phyloP scores from a whole-genome alignment of 768 basidiomycete species.

The Tricholoma terreum region DNA sequence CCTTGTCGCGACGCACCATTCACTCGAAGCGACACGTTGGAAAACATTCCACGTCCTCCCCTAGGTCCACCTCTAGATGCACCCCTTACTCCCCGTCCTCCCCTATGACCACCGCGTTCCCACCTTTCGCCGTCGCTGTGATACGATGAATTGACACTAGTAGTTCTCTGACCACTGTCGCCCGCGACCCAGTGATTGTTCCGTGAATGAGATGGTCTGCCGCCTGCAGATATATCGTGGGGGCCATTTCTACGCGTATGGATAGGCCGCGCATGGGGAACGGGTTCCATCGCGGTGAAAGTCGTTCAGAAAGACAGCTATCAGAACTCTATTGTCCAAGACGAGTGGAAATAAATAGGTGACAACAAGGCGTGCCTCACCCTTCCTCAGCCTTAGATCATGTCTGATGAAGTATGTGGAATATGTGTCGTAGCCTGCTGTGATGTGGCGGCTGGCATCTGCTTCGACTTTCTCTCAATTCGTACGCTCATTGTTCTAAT shows the following conservation, averaged over 20 bases:
- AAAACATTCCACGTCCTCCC: constrained; percentile 37
- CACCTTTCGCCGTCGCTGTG: constrained; percentile 51
- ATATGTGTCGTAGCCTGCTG: constrained; percentile 29
- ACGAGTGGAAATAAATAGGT: not conserved
- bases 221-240: constrained; percentile 13
- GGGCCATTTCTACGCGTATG: constrained; percentile 13
- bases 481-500: constrained; percentile 22
- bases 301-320: not conserved
- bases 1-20: constrained; percentile 24
- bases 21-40: constrained; percentile 39
- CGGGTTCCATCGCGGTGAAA: constrained; percentile 19
- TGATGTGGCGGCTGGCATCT: constrained; percentile 35
- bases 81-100: constrained; percentile 42
- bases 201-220: constrained; percentile 36
- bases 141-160: constrained; percentile 32
- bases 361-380: too few species aligned
- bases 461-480: constrained; percentile 37
- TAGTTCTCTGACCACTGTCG: constrained; percentile 34
- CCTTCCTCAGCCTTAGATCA: constrained; percentile 3
- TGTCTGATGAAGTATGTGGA: constrained; percentile 29
- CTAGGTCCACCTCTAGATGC: constrained; percentile 31
- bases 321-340: not conserved
- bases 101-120: constrained; percentile 61
- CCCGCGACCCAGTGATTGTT: constrained; percentile 65
- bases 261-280: constrained; percentile 11